These are phyloP conservation scores for Rhynchosporium graminicola DNA, from an alignment of 2,329 filamentous ascomycete genomes.

Conservation along the genomic window DNA sequence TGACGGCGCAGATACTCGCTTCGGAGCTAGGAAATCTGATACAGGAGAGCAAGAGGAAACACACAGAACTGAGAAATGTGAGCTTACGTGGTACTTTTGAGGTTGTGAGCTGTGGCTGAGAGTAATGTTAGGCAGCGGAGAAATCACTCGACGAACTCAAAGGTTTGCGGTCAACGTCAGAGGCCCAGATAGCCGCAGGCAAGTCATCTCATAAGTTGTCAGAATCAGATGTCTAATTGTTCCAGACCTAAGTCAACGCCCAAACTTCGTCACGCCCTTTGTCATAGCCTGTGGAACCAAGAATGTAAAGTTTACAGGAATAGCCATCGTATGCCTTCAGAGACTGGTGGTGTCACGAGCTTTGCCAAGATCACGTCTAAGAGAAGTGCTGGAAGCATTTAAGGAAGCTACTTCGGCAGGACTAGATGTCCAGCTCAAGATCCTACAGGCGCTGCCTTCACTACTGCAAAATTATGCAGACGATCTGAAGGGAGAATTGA, in stretches of 20 bases:
- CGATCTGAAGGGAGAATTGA: constrained; percentile 76
- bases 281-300: constrained; percentile 88
- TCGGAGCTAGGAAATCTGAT: constrained; percentile 88
- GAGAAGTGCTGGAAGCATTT: constrained; percentile 84
- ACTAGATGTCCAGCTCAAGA: constrained; percentile 92
- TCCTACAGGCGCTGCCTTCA: constrained; percentile 87
- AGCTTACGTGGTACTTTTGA: constrained; percentile 35
- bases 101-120: constrained; percentile 27
- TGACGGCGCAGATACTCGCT: constrained; percentile 89
- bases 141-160: constrained; percentile 91
- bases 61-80: constrained; percentile 84
- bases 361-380: constrained; percentile 75
- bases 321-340: constrained; percentile 86
- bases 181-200: constrained; percentile 53
- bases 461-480: constrained; percentile 86
- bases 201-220: constrained; percentile 19
- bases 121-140: constrained; percentile 71
- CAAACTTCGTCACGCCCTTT: constrained; percentile 89
- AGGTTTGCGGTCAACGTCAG: constrained; percentile 69
- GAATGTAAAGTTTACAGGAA: constrained; percentile 86
- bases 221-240: constrained; percentile 13
- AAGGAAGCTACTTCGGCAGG: constrained; percentile 79
- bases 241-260: constrained; percentile 76
- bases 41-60: constrained; percentile 93
- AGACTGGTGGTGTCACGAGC: constrained; percentile 81